These are phyloP conservation scores for Fraxinus excelsior DNA, from an alignment of 257 asterid genomes.

Conservation along the genomic window DNA sequence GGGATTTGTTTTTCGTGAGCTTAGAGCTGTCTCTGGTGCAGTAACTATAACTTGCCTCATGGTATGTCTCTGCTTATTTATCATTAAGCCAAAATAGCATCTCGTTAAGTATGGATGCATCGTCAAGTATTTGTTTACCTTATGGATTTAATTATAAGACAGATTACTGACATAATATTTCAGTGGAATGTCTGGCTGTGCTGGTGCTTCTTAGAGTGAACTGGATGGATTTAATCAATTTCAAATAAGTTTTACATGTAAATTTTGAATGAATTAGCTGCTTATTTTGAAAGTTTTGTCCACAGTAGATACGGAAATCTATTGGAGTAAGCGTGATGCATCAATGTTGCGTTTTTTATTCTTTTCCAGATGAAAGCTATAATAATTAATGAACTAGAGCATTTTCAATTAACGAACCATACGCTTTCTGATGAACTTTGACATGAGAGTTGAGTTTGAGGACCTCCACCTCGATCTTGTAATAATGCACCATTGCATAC, in stretches of 20 bases:
- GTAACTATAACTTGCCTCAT: constrained; percentile 90
- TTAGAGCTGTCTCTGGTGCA: constrained; percentile 94
- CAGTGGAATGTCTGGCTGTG: not conserved
- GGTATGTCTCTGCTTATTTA: constrained; percentile 56
- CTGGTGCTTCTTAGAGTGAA: not conserved
- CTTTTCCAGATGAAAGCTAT: not conserved
- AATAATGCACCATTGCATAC: not conserved
- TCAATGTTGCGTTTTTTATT: not conserved
- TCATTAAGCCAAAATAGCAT: constrained; percentile 20
- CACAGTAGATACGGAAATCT: not conserved
- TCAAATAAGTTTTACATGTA: not conserved
- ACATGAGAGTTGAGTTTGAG: not conserved
- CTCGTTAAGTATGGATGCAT: not conserved
- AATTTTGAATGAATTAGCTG: not conserved
- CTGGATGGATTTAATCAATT: not conserved
- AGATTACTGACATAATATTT: not conserved
- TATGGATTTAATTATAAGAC: not conserved
- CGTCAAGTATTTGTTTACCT: not conserved
- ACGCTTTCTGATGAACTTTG: not conserved
- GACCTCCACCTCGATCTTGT: constrained; percentile 9
- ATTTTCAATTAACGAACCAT: not conserved
- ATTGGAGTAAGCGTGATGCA: not conserved
- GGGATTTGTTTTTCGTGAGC: constrained; percentile 74
- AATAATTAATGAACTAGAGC: not conserved
- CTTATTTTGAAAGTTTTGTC: not conserved